These are phyloP conservation scores for Irpex sp. DNA, from an alignment of 1,284 basidiomycete species.

Conservation along the genomic window DNA sequence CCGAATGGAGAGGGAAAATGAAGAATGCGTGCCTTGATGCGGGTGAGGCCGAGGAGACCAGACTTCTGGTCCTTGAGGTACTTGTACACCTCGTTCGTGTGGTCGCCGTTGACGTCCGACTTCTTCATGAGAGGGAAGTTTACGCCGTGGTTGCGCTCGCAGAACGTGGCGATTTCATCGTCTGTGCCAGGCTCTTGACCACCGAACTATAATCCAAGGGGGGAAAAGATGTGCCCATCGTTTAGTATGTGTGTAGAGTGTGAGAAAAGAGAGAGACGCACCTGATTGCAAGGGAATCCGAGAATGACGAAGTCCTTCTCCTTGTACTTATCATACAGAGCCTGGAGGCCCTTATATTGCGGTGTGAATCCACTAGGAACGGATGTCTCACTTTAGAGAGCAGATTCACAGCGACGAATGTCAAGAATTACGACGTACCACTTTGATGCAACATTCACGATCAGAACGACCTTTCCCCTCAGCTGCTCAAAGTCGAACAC, in stretches of 20 bases:
- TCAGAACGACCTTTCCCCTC: conserved; percentile 71
- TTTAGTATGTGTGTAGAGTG: too few relatives aligned
- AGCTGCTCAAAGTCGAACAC: conserved; percentile 61
- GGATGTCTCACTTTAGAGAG: not conserved
- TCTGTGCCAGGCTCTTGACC: conserved; percentile 77
- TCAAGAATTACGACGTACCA: conserved; percentile 44
- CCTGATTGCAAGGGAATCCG: conserved; percentile 93
- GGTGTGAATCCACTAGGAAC: conserved; percentile 75
- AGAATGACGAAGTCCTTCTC: conserved; percentile 74
- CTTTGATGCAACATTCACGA: conserved; percentile 72
- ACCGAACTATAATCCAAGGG: conserved; percentile 47
- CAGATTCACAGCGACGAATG: not conserved
- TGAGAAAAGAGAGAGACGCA: conserved; percentile 27
- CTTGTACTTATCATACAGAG: conserved; percentile 81
- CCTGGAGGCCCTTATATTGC: conserved; percentile 86
- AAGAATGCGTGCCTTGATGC: conserved; percentile 60
- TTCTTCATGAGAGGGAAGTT: conserved; percentile 85
- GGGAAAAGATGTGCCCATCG: not conserved
- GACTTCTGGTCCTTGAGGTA: conserved; percentile 82
- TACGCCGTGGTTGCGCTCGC: conserved; percentile 76
- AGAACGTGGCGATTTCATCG: conserved; percentile 64
- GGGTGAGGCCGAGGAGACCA: conserved; percentile 67
- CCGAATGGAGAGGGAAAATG: too few relatives aligned
- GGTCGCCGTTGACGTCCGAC: conserved; percentile 88
- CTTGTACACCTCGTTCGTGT: conserved; percentile 77